Percentiles rank a stretch among this genome's conserved stretches.
phyloP scores from a whole-genome alignment of 2,329 filamentous ascomycete genomes.

The Neofusicoccum umdonicola region DNA sequence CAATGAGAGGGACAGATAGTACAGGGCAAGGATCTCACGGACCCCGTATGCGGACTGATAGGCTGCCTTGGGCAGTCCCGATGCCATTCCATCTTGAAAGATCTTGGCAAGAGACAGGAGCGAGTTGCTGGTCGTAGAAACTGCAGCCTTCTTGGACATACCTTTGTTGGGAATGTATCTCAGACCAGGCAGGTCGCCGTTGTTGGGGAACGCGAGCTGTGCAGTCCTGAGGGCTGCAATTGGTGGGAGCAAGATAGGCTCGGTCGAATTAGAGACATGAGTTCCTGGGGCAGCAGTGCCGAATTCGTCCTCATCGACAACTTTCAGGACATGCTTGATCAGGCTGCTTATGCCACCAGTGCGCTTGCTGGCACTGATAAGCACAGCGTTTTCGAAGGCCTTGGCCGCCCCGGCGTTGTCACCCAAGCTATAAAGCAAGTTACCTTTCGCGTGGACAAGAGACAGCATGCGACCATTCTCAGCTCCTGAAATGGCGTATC shows the following conservation, averaged over 20 bases:
- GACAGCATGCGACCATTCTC: slow-evolving; percentile 93
- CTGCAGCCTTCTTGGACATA: slow-evolving; percentile 70
- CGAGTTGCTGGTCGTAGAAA: slow-evolving; percentile 94
- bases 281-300: slow-evolving; percentile 10
- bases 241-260: slow-evolving; percentile 76
- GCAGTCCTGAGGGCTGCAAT: slow-evolving; percentile 81
- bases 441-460: slow-evolving; percentile 97
- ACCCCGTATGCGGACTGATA: slow-evolving; percentile 70
- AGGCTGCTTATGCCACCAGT: slow-evolving; percentile 69
- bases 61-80: slow-evolving; percentile 34
- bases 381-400: slow-evolving; percentile 91
- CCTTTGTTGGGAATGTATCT: slow-evolving; percentile 65
- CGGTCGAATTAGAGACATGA: slow-evolving; percentile 38
- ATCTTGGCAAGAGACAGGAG: slow-evolving; percentile 94
- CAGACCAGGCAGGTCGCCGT: slow-evolving; percentile 77
- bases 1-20: slow-evolving; percentile 90
- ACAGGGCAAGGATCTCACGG: slow-evolving; percentile 87
- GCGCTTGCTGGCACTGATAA: slow-evolving; percentile 76
- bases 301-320: slow-evolving; percentile 47
- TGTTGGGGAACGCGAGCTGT: slow-evolving; percentile 73
- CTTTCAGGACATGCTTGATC: slow-evolving; percentile 72
- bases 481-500: slow-evolving; percentile 76
- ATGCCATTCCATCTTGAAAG: slow-evolving; percentile 89
- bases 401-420: slow-evolving; percentile 77
- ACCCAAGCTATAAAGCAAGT: slow-evolving; percentile 89